These are phyloP conservation scores for Metschnikowia aberdeeniae DNA, from an alignment of 805 yeast species.

Conservation along the genomic window DNA sequence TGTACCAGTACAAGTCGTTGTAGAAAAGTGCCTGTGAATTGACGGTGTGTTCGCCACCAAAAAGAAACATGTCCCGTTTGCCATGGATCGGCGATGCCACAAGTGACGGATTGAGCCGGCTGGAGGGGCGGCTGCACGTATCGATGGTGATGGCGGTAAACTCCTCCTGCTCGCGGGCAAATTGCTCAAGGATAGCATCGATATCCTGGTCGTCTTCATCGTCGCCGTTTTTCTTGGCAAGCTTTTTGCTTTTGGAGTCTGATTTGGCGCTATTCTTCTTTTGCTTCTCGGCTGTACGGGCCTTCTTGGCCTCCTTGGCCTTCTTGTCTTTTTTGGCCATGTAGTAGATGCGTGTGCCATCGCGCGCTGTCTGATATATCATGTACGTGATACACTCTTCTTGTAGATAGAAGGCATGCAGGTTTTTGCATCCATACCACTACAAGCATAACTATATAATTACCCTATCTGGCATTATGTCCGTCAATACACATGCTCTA, in stretches of 20 bases:
- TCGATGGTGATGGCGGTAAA: conserved; percentile 69
- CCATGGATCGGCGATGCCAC: conserved; percentile 73
- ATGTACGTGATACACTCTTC: too few relatives aligned
- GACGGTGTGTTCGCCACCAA: conserved; percentile 81
- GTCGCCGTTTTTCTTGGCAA: conserved; percentile 69
- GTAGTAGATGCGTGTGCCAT: neutral
- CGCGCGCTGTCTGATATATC: too few relatives aligned
- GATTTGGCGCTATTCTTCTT: conserved; percentile 74
- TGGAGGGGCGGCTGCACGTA: conserved; percentile 55
- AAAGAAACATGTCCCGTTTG: conserved; percentile 70
- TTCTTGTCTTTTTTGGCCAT: conserved; percentile 91
- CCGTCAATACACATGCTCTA: too few relatives aligned
- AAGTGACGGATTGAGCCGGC: conserved; percentile 70
- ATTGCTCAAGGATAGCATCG: conserved; percentile 74
- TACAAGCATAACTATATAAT: too few relatives aligned
- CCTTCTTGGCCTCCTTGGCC: conserved; percentile 88
- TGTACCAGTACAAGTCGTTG: conserved; percentile 74
- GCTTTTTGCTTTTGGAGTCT: conserved; percentile 68
- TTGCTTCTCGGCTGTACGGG: conserved; percentile 76
- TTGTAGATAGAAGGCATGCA: too few relatives aligned
- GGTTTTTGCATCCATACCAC: too few relatives aligned
- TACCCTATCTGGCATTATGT: too few relatives aligned
- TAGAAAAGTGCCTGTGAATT: conserved; percentile 60
- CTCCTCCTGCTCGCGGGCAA: conserved; percentile 73
- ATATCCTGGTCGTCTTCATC: conserved; percentile 84